Evolutionary conservation across 805 yeast species (phyloP).

Genomic region (Yarrowia sp.): DNA sequence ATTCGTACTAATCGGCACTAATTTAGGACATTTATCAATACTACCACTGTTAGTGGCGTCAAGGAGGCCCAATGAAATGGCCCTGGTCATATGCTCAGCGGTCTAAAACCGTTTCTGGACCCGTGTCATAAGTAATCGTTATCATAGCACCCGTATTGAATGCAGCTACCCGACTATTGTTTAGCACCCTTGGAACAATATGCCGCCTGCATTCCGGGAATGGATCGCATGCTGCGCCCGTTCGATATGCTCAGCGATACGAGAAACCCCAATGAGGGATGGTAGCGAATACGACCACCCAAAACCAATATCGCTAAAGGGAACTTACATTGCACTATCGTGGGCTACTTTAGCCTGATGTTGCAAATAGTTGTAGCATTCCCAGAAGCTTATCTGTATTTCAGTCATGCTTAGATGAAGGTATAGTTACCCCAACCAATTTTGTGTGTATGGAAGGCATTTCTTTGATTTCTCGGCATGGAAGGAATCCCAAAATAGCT

Average conservation of each 20-base stretch:
- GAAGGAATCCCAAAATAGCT: too few relatives aligned
- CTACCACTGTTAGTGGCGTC: too few relatives aligned
- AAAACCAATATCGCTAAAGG: conserved; percentile 8
- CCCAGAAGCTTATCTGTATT: neutral
- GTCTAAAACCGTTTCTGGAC: neutral
- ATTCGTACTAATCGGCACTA: neutral
- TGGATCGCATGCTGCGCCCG: neutral
- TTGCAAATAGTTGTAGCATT: conserved; percentile 14
- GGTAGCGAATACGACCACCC: neutral
- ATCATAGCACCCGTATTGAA: neutral
- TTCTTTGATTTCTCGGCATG: neutral
- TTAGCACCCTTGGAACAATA: too few relatives aligned
- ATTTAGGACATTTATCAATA: neutral
- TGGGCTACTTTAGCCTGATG: conserved; percentile 27
- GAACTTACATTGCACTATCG: neutral
- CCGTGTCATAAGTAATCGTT: neutral
- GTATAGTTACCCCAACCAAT: conserved; percentile 18
- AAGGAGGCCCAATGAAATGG: neutral
- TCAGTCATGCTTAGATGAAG: conserved; percentile 17
- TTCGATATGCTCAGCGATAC: neutral
- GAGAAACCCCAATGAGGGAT: neutral
- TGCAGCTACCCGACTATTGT: neutral
- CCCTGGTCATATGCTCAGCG: neutral
- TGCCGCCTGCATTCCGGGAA: too few relatives aligned
- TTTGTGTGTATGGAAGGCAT: conserved; percentile 3